Conservation (phyloP, 805 yeast species). For the Saccharomycopsis sp. region DNA sequence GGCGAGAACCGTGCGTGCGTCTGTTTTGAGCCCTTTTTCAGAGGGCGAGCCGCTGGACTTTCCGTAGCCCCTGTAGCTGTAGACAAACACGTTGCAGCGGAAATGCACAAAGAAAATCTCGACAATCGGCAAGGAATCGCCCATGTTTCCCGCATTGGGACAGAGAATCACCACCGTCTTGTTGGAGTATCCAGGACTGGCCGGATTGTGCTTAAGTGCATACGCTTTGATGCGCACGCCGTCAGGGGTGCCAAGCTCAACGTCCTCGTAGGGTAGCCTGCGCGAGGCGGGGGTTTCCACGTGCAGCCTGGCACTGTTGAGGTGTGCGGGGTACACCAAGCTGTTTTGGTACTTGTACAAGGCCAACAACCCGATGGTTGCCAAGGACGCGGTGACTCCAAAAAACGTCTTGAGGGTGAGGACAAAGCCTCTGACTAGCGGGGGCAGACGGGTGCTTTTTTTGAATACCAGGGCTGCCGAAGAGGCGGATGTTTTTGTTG, state of each 20-base stretch:
- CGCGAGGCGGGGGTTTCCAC: constrained; percentile 75
- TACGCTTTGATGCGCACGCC: constrained; percentile 62
- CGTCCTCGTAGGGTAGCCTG: constrained; percentile 58
- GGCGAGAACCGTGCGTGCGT: constrained; percentile 66
- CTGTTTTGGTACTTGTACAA: constrained; percentile 56
- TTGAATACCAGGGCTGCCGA: neutral
- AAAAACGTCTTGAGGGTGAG: constrained; percentile 11
- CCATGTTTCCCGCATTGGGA: constrained; percentile 96
- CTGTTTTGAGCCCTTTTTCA: constrained; percentile 75
- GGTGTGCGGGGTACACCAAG: constrained; percentile 76
- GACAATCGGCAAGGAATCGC: constrained; percentile 80
- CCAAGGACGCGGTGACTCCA: constrained; percentile 13
- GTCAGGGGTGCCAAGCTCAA: constrained; percentile 59
- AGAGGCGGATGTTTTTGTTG: no score
- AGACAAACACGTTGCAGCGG: constrained; percentile 71
- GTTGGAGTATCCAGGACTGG: constrained; percentile 34
- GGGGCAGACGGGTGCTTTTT: neutral
- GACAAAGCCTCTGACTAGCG: neutral
- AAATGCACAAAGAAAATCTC: constrained; percentile 54
- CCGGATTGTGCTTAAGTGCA: constrained; percentile 45
- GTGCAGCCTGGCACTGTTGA: constrained; percentile 61
- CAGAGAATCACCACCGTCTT: constrained; percentile 73
- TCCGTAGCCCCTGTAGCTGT: constrained; percentile 92
- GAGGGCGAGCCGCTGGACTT: constrained; percentile 66
- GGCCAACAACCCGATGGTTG: constrained; percentile 32